phyloP scores from a whole-genome alignment of 805 yeast genomes.

The Ogataea zsoltii region DNA sequence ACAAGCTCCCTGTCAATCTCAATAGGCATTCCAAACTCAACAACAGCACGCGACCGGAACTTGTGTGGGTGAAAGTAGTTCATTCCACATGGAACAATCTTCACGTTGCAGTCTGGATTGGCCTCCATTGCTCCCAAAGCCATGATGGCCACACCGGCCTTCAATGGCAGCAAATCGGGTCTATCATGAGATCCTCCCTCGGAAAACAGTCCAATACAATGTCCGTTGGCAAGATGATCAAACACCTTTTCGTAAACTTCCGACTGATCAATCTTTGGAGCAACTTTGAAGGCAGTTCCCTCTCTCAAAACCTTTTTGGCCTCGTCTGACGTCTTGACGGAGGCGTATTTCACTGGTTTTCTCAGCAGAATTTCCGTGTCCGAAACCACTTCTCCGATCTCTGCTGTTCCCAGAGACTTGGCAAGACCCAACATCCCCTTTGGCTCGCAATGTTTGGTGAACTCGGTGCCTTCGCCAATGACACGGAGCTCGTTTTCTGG shows the following conservation, averaged over 20 bases:
- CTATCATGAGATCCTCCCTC: conserved; percentile 99
- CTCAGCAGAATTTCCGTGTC: conserved; percentile 71
- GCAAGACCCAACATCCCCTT: conserved; percentile 79
- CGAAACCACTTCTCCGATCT: conserved; percentile 62
- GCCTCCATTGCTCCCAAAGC: conserved; percentile 90
- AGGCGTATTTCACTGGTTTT: conserved; percentile 58
- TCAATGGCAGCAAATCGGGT: conserved; percentile 84
- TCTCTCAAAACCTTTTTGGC: conserved; percentile 41
- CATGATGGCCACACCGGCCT: conserved; percentile 98
- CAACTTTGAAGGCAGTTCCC: conserved; percentile 67
- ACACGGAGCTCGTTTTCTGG: conserved; percentile 45
- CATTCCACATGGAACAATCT: conserved; percentile 85
- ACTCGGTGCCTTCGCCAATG: conserved; percentile 64
- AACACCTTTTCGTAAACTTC: conserved; percentile 83
- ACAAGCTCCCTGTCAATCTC: conserved; percentile 64
- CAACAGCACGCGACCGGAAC: conserved; percentile 91
- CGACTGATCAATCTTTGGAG: conserved; percentile 84
- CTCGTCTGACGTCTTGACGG: conserved; percentile 41
- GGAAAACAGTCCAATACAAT: conserved; percentile 91
- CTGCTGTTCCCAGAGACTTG: conserved; percentile 72
- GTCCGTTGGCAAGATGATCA: conserved; percentile 74
- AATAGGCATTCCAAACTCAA: conserved; percentile 91
- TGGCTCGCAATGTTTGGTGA: conserved; percentile 59
- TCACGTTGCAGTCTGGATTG: conserved; percentile 73
- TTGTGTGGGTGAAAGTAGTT: conserved; percentile 95